phyloP scores from a whole-genome alignment of 2,329 filamentous ascomycete species.

The Calonectria crousiana region DNA sequence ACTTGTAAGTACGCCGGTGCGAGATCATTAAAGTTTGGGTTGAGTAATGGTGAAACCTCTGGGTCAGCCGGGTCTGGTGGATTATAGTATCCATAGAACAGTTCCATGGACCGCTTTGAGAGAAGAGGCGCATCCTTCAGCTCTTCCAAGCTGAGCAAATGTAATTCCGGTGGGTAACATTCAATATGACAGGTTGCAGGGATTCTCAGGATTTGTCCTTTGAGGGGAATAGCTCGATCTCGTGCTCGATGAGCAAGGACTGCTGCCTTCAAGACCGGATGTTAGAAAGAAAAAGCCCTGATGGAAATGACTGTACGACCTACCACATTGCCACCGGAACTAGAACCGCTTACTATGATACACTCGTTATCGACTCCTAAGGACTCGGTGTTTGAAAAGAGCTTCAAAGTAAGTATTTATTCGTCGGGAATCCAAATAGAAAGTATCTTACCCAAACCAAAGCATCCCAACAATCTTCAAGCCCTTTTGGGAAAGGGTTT shows the following conservation, averaged over 20 bases:
- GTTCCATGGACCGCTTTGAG: constrained; percentile 8
- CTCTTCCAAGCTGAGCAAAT: constrained; percentile 3
- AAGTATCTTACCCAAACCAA: not conserved
- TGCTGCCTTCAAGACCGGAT: not conserved
- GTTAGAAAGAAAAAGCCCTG: not conserved
- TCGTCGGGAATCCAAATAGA: accelerated
- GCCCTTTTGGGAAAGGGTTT: not conserved
- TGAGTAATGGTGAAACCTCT: constrained; percentile 5
- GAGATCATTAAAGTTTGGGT: not conserved
- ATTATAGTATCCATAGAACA: constrained; percentile 11
- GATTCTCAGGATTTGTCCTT: constrained; percentile 7
- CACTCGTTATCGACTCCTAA: not conserved
- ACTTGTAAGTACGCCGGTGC: constrained; percentile 11
- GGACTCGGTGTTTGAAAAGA: not conserved
- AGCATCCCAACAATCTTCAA: constrained; percentile 12
- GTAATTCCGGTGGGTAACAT: not conserved
- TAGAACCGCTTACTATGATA: not conserved
- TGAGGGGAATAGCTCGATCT: not conserved
- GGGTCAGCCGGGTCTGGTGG: not conserved
- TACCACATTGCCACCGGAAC: constrained; percentile 10
- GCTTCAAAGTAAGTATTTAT: not conserved
- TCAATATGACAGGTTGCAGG: constrained; percentile 15
- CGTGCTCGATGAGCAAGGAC: constrained; percentile 8
- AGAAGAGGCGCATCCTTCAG: not conserved
- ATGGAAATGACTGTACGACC: not conserved